These are phyloP conservation scores for Candida caryicola DNA, from an alignment of 805 yeast genomes.

Conservation along the genomic window DNA sequence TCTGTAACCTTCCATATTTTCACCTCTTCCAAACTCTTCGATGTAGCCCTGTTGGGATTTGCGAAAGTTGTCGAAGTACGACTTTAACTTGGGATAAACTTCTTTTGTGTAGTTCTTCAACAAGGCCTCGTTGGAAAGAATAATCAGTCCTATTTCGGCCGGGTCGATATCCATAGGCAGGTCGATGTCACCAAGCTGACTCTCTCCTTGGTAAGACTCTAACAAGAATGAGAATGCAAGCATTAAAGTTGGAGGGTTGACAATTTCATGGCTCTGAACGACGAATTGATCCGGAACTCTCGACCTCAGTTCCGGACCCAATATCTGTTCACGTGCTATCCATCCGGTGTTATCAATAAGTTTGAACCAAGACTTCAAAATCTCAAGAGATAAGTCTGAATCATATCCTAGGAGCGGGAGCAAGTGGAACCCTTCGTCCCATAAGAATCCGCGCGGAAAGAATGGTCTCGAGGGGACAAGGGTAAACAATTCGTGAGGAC, in stretches of 20 bases:
- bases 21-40: slow-evolving; percentile 63
- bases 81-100: slow-evolving; percentile 72
- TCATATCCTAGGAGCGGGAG: slow-evolving; percentile 81
- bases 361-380: slow-evolving; percentile 82
- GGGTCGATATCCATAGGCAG: slow-evolving; percentile 23
- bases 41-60: slow-evolving; percentile 73
- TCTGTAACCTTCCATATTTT: slow-evolving; percentile 63
- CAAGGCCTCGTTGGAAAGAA: slow-evolving; percentile 57
- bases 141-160: slow-evolving; percentile 46
- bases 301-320: slow-evolving; percentile 87
- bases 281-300: slow-evolving; percentile 83
- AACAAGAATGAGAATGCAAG: slow-evolving; percentile 61
- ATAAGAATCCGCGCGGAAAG: slow-evolving; percentile 94
- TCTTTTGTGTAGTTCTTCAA: slow-evolving; percentile 54
- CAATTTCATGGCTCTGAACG: slow-evolving; percentile 83
- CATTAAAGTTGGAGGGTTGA: slow-evolving; percentile 94
- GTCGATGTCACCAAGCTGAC: slow-evolving; percentile 22
- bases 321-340: slow-evolving; percentile 93
- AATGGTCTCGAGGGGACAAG: slow-evolving; percentile 90
- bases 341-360: slow-evolving; percentile 89
- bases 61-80: slow-evolving; percentile 84
- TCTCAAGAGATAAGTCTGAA: slow-evolving; percentile 74
- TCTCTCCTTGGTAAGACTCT: slow-evolving; percentile 21
- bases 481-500: slow-evolving; percentile 74
- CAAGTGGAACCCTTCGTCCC: slow-evolving; percentile 98